Evolutionary conservation across 2,329 filamentous ascomycete genomes (phyloP).

Genomic region (Calonectria ilicicola): DNA sequence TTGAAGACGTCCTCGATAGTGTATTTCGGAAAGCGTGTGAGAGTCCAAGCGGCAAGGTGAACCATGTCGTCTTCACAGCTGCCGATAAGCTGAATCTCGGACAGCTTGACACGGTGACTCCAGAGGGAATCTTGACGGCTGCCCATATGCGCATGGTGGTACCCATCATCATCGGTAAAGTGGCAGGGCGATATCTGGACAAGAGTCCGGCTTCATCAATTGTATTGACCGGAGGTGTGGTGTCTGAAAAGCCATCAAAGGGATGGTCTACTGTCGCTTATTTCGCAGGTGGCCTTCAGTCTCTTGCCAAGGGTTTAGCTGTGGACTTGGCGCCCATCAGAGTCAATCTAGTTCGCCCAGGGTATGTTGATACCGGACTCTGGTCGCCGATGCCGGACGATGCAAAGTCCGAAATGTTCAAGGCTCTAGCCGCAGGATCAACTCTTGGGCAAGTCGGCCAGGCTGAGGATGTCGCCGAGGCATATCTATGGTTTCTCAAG

Average conservation of each 20-base stretch:
- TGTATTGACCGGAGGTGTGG: slow-evolving; percentile 32
- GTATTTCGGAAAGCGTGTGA: slow-evolving; percentile 15
- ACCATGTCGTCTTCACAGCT: slow-evolving; percentile 36
- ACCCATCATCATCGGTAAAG: slow-evolving; percentile 31
- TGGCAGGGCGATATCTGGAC: slow-evolving; percentile 31
- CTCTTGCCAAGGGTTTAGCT: slow-evolving; percentile 29
- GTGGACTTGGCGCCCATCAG: slow-evolving; percentile 35
- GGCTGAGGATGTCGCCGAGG: slow-evolving; percentile 1
- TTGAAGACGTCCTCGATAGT: slow-evolving; percentile 30
- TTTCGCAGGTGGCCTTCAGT: slow-evolving; percentile 29
- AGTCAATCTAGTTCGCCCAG: slow-evolving; percentile 33
- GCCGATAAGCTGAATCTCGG: slow-evolving; percentile 29
- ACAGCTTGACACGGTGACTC: slow-evolving; percentile 26
- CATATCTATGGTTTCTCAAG: background rate
- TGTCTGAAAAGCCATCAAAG: slow-evolving; percentile 26
- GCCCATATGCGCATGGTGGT: slow-evolving; percentile 36
- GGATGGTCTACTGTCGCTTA: slow-evolving; percentile 33
- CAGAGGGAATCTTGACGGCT: slow-evolving; percentile 29
- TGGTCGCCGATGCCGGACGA: background rate
- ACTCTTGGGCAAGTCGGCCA: slow-evolving; percentile 26
- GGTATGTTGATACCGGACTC: slow-evolving; percentile 27
- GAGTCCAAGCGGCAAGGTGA: slow-evolving; percentile 14
- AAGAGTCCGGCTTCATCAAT: slow-evolving; percentile 27
- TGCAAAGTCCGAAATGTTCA: background rate
- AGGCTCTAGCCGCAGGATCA: background rate